Conservation (phyloP, 2,329 filamentous ascomycete genomes). For the Talaromyces atroroseus region DNA sequence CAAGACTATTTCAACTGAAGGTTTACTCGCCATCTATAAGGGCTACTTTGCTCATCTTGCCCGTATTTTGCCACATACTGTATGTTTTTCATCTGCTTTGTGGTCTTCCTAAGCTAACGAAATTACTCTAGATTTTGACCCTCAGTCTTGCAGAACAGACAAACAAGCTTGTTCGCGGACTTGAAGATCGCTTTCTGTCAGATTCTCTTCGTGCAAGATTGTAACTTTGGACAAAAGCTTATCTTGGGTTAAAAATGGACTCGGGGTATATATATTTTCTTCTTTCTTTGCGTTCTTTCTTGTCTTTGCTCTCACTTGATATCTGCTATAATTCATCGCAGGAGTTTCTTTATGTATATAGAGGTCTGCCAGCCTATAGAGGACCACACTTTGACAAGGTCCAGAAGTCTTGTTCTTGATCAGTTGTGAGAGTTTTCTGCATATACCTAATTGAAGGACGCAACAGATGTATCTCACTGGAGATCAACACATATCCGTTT, state of each 20-base stretch:
- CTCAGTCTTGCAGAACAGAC: conserved; percentile 94
- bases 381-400: not conserved
- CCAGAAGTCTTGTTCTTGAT: not conserved
- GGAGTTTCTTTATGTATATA: not conserved
- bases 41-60: conserved; percentile 93
- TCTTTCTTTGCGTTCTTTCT: not conserved
- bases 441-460: not conserved
- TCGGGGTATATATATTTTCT: not conserved
- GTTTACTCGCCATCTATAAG: conserved; percentile 91
- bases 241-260: not conserved
- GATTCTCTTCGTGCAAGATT: conserved; percentile 43
- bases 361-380: not conserved
- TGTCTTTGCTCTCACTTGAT: not conserved
- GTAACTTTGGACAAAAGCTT: conserved; percentile 23
- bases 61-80: conserved; percentile 87
- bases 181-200: conserved; percentile 60
- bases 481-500: not conserved
- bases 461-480: not conserved
- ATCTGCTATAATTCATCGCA: not conserved
- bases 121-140: conserved; percentile 62
- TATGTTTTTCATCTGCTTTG: conserved; percentile 29
- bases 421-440: not conserved
- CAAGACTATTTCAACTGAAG: conserved; percentile 88
- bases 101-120: conserved; percentile 18
- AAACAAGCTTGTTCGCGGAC: conserved; percentile 78